A percentile compares a stretch with the other conserved stretches of the same genome.
These are phyloP conservation scores for Albatrellus ellisii DNA, from an alignment of 768 basidiomycete genomes.

Conservation along the genomic window DNA sequence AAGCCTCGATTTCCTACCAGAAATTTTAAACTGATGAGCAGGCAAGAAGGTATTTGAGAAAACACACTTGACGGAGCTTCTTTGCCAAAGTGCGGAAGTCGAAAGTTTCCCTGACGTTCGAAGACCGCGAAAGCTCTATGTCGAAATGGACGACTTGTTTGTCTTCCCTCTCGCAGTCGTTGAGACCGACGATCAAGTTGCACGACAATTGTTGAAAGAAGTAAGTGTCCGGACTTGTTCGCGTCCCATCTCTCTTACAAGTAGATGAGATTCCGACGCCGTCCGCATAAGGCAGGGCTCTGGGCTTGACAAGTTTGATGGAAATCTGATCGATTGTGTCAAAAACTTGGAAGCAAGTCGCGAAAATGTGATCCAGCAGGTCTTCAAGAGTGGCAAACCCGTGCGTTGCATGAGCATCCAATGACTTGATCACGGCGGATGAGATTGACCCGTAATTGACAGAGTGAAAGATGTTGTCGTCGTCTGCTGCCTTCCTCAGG, in stretches of 20 bases:
- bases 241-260: constrained; percentile 14
- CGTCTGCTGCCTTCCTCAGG: constrained; percentile 31
- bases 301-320: constrained; percentile 33
- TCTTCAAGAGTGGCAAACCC: constrained; percentile 32
- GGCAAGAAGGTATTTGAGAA: constrained; percentile 4
- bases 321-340: constrained; percentile 23
- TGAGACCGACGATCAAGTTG: constrained; percentile 51
- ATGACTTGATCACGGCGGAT: constrained; percentile 19
- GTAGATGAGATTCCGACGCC: constrained; percentile 27
- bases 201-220: constrained; percentile 32
- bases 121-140: constrained; percentile 23
- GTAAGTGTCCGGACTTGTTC: constrained; percentile 11
- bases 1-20: constrained; percentile 31
- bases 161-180: constrained; percentile 49
- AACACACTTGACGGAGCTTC: constrained; percentile 21
- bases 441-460: constrained; percentile 51
- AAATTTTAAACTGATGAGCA: constrained; percentile 6
- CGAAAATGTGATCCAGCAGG: constrained; percentile 29
- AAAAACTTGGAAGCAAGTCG: constrained; percentile 24
- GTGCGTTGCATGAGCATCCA: constrained; percentile 10
- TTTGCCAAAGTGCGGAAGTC: constrained; percentile 30
- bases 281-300: constrained; percentile 40
- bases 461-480: constrained; percentile 43
- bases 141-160: constrained; percentile 48
- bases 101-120: constrained; percentile 14